Base-by-base conservation (phyloP, 2,329 filamentous ascomycete species). In the Sphaceloma murrayae region DNA sequence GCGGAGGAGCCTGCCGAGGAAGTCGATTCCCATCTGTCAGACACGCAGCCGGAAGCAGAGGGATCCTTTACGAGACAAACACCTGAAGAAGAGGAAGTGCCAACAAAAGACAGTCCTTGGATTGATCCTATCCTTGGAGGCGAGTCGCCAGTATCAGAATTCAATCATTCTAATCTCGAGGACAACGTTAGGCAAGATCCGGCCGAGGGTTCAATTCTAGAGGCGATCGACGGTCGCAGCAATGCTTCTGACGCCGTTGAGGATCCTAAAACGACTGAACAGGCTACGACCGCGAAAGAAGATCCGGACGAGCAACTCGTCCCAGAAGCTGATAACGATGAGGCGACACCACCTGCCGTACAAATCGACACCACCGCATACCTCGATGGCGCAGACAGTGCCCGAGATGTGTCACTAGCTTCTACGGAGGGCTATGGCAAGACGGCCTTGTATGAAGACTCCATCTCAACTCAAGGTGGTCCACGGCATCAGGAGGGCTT, bases 401-500 rank as follows among this genome's bases (percentile, higher is more conserved):
- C 36, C 30, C 36, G 36, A 14, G 36, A 40, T 16, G 36, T 27
- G 5, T 40, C 36, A 11, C 16, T 30, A 6, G 36, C 36, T 4
- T 22, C 36, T 1, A 40, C n/a, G 19, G 36, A 40, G 27, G 36
- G 30, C 13, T 3, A 29, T 22, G 29, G 29, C 10, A 21, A 45
- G 18, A 45, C 42, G 31, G 31, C 42, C 8, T 13, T 45, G 2
- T 45, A 34, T 16, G 31, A 34, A n/a, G 42, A 45, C 10, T 34
- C 30, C 1, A 19, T 45, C 1, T 45, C 42, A 8, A 45, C 19
- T 14, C 31, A 45, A 14, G 30, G n/a, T 7, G 19, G 9, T n/a
- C 18, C 18, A 2, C 18, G 24, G 9, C 21, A 24, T 13, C 30
- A 21, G 16, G 42, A 45, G n/a, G 42, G 17, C 5, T 34, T 36